Evolutionary conservation across 306 rosid genomes (phyloP).

Genomic region (Cicer arietinum): DNA sequence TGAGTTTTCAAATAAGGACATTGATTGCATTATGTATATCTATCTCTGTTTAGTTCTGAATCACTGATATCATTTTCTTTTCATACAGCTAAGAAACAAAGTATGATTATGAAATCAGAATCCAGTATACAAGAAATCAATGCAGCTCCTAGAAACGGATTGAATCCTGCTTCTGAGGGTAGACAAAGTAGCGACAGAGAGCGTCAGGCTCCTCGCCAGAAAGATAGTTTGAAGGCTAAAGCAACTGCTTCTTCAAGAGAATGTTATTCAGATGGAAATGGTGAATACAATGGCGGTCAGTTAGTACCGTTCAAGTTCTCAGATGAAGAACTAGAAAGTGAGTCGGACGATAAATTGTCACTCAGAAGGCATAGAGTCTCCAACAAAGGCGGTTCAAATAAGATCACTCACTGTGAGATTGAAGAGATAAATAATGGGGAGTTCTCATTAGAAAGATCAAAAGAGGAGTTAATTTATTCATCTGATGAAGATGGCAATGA

Average conservation of each 20-base stretch:
- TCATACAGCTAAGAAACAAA: conserved; percentile 68
- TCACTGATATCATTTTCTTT: conserved; percentile 36
- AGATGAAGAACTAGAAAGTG: conserved; percentile 52
- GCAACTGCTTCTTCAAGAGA: conserved; percentile 54
- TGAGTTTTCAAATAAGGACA: conserved; percentile 1
- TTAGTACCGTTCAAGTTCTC: conserved; percentile 48
- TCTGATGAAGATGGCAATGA: conserved; percentile 35
- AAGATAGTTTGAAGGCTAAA: conserved; percentile 38
- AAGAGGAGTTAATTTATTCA: conserved; percentile 33
- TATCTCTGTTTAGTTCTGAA: conserved; percentile 17
- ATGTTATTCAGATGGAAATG: conserved; percentile 43
- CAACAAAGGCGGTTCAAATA: conserved; percentile 47
- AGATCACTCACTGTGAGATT: conserved; percentile 52
- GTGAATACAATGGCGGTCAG: conserved; percentile 41
- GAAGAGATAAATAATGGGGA: conserved; percentile 48
- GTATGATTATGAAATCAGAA: conserved; percentile 41
- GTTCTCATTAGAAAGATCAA: conserved; percentile 37
- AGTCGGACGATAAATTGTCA: conserved; percentile 47
- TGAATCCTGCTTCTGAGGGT: conserved; percentile 43
- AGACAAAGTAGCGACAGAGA: conserved; percentile 38
- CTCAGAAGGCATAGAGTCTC: conserved; percentile 52
- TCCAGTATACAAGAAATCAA: conserved; percentile 48
- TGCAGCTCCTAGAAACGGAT: conserved; percentile 47
- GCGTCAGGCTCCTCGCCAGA: conserved; percentile 30
- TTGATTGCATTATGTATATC: conserved; percentile 19